A percentile compares a stretch with the other conserved stretches of the same genome.
Conservation (phyloP, 2,329 filamentous ascomycete genomes). For the Aspergillus tubingensis region DNA sequence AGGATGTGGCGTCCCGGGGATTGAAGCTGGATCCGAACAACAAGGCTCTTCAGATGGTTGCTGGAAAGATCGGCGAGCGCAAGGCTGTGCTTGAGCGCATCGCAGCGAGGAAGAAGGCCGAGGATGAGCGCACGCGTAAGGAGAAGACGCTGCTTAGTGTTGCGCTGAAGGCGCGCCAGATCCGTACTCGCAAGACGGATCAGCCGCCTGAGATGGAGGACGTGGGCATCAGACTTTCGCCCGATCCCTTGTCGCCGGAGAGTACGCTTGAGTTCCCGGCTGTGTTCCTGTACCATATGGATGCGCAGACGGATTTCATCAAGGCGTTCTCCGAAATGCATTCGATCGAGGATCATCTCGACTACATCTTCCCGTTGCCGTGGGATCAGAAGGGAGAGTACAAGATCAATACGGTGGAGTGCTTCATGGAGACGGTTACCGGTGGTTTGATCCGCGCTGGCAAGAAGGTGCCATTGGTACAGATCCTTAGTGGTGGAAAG, state of each 20-base stretch:
- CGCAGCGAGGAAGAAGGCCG: slow-evolving; percentile 56
- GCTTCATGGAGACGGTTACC: slow-evolving; percentile 79
- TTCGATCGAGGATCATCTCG: slow-evolving; percentile 72
- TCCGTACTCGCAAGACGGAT: slow-evolving; percentile 66
- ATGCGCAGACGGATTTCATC: slow-evolving; percentile 84
- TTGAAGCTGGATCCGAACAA: slow-evolving; percentile 73
- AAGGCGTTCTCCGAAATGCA: slow-evolving; percentile 82
- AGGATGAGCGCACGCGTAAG: slow-evolving; percentile 50
- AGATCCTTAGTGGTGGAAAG: slow-evolving; percentile 72
- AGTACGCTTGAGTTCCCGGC: slow-evolving; percentile 75
- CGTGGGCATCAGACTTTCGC: slow-evolving; percentile 68
- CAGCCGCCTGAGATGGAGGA: slow-evolving; percentile 87
- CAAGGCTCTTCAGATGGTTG: slow-evolving; percentile 63
- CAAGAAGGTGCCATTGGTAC: slow-evolving; percentile 75
- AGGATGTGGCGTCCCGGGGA: slow-evolving; percentile 74
- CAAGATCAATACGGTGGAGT: slow-evolving; percentile 67
- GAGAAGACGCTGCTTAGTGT: slow-evolving; percentile 64
- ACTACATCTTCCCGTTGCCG: slow-evolving; percentile 82
- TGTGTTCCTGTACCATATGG: slow-evolving; percentile 80
- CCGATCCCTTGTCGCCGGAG: slow-evolving; percentile 71
- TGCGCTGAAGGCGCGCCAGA: slow-evolving; percentile 69
- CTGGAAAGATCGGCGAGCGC: slow-evolving; percentile 63
- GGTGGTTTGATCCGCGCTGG: slow-evolving; percentile 88
- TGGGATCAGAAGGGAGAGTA: slow-evolving; percentile 78
- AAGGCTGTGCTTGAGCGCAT: slow-evolving; percentile 59